Evolutionary conservation across 2,329 filamentous ascomycete genomes (phyloP).

Genomic region (Ophiostoma ips): DNA sequence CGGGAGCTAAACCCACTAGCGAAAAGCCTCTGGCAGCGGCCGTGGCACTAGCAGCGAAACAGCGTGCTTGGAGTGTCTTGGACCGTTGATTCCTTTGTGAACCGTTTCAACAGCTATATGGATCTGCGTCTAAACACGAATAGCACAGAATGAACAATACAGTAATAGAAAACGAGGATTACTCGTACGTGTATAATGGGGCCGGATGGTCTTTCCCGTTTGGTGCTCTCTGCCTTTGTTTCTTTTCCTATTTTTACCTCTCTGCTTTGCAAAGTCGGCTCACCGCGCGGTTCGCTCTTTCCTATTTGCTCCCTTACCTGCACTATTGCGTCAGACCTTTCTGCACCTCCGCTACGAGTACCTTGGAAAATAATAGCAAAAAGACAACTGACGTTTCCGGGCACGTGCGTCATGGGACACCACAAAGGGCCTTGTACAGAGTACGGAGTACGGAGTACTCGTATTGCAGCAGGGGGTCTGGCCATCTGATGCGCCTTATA

Average conservation of each 20-base stretch:
- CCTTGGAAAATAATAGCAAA: background rate
- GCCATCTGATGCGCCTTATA: background rate
- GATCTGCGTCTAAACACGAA: too few relatives aligned
- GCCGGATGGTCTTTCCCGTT: background rate
- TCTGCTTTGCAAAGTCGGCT: background rate
- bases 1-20: constrained; percentile 5
- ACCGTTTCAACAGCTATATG: background rate
- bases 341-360: background rate
- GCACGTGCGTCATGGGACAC: background rate
- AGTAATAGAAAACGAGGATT: too few relatives aligned
- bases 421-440: too few relatives aligned
- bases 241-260: background rate
- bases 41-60: constrained; percentile 5
- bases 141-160: too few relatives aligned
- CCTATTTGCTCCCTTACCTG: background rate
- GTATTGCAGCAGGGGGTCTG: too few relatives aligned
- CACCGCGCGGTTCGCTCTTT: background rate
- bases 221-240: background rate
- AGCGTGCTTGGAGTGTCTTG: too few relatives aligned
- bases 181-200: too few relatives aligned
- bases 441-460: too few relatives aligned
- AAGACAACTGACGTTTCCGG: background rate
- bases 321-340: constrained; percentile 6
- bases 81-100: too few relatives aligned
- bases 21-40: background rate